phyloP scores from a whole-genome alignment of 768 basidiomycete genomes.

The Leccinum truebloodii region DNA sequence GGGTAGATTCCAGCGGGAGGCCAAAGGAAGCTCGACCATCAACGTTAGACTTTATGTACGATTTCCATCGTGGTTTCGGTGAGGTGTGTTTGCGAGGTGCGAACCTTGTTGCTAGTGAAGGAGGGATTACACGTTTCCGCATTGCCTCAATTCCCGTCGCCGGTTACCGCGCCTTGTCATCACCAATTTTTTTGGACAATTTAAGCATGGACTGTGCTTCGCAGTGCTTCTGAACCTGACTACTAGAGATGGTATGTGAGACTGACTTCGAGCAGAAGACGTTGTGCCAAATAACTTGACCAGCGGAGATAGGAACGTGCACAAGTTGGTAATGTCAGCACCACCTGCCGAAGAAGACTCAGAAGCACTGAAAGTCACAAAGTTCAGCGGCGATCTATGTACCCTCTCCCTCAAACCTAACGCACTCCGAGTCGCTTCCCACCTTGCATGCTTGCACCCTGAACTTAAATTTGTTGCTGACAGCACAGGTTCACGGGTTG shows the following conservation, averaged over 20 bases:
- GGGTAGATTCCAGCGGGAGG: conserved; percentile 21
- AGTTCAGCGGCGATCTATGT: conserved; percentile 21
- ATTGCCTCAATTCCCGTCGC: conserved; percentile 35
- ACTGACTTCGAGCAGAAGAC: not conserved
- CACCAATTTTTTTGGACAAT: conserved; percentile 15
- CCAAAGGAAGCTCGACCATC: conserved; percentile 11
- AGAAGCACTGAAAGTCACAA: not conserved
- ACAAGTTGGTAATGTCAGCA: conserved; percentile 7
- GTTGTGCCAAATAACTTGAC: not conserved
- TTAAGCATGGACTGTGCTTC: conserved; percentile 14
- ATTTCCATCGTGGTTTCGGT: conserved; percentile 37
- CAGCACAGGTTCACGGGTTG: not conserved
- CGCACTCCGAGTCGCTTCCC: not conserved
- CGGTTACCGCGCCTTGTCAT: conserved; percentile 31
- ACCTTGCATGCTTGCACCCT: conserved; percentile 12
- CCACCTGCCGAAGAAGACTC: not conserved
- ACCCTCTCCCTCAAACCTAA: conserved; percentile 4
- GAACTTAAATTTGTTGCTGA: not conserved
- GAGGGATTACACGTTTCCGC: conserved; percentile 27
- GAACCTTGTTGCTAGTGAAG: conserved; percentile 17
- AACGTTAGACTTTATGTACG: conserved; percentile 30
- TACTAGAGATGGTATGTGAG: not conserved
- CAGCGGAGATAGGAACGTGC: not conserved
- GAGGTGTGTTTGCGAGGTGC: conserved; percentile 29
- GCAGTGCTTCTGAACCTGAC: conserved; percentile 21